Evolutionary conservation across 805 yeast species (phyloP), one percentile per base, ranked within the genome.

Genomic region (Hanseniaspora nectarophila): DNA sequence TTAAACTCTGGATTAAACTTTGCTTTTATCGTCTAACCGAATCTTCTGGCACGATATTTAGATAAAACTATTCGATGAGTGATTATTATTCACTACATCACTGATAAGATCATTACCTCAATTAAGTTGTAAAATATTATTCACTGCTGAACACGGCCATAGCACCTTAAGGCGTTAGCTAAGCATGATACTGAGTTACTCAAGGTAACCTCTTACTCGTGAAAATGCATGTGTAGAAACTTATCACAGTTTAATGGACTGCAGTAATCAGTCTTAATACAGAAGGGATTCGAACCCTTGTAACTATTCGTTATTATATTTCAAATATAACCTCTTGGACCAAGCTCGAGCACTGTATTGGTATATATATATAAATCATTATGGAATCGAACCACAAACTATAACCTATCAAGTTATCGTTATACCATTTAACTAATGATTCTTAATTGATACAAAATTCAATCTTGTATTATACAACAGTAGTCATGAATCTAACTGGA

Each of bases 321-420:
- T 56, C 58, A 56, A 56, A 38, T 55, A 55, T 53, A 37, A 52
- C 43, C 53, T 53, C 32, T 44, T 56, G 35, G 44, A 55, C 58
- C 58, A n/a, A n/a, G 37, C 58, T 56, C 58, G 35, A 48, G 53
- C 58, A 56, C 29, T 43, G 28, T 35, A 45, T 45, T 45, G 10
- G 10, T 5, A 26, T 26, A 28, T 28, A n/a, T n/a, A n/a, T 2
- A 32, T 23, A 45, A 45, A 21, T 16, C 3, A 34, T 35, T 35
- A 24, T 16, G 21, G 43, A 26, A 40, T 40, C 32, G 43, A 40
- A 40, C 43, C 32, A 16, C n/a, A 26, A 32, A 40, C 8, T 26
- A n/a, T n/a, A 24, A 24, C 21, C 43, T 40, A 40, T 40, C 43
- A 40, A 40, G 21, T 24, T 24, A n/a, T n/a, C n/a, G 43, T 40